Base-by-base conservation (phyloP, 495 filamentous ascomycete genomes). In the Neurospora intermedia region DNA sequence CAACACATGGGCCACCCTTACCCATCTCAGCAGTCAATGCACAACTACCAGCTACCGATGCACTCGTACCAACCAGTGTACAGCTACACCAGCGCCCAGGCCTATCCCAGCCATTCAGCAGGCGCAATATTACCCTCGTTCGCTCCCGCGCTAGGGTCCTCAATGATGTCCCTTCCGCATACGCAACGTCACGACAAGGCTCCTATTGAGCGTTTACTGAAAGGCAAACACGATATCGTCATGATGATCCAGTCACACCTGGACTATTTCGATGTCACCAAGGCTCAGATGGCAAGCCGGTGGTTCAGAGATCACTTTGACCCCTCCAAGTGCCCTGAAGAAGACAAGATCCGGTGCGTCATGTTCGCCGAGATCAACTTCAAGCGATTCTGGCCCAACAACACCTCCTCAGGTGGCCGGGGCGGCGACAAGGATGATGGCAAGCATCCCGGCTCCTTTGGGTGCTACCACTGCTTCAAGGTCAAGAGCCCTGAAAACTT, bases 381-480 rank as follows among this genome's bases (percentile, higher is more conserved):
- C 70, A 74, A 74, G 43, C 75, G 75, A 10, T 73, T 76, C 38
- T 76, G 70, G n/a, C 73, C 73, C 11, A 59, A 48, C 41, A 41
- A 38, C 23, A 15, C 71, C 66, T 20, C 41, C 9, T 6, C 73
- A 31, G 10, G 46, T 35, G 40, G 69, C n/a, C 35, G 45, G 27
- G 20, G 43, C 27, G 54, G 70, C 18, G 69, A 66, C 27, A 69
- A 74, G 54, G 40, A 43, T 6, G 66, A 74, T 6, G n/a, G 31
- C 20, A 69, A 66, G 66, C 27, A 66, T 20, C 70, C 73, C 8
- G 76, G 69, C 10, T 75, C 66, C n/a, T 76, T 79, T 18, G 78
- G 48, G 3, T 81, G 79, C 59, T 81, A 80, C n/a, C 76, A 79
- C 71, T 81, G 79, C 70, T 79, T 73, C 42, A 69, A 35, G 11